Base-by-base conservation (phyloP, 1,139 yeast species). In the Suhomyces panamericanus region DNA sequence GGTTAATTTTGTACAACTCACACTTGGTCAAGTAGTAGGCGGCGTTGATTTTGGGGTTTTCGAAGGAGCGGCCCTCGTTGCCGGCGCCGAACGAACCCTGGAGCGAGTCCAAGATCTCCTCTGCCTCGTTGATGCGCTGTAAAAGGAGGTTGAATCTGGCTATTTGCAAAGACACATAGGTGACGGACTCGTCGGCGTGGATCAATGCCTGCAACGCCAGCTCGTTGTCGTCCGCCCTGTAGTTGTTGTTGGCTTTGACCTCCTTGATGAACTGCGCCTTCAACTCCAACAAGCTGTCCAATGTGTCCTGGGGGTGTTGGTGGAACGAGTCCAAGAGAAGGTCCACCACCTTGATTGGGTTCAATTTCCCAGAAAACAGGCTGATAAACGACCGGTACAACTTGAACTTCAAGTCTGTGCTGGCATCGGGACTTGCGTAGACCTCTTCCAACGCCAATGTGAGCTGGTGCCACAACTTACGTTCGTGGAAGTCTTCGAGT, bases 401-500 rank as follows among this genome's bases (percentile, higher is more conserved):
- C 54, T 83, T 80, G 55, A 83, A 65, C 39, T 66, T 69, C 17
- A 83, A 76, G 38, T 69, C 73, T 26, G 77, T 77, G 6, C 52
- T 38, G 15, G 48, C 55, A 4, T 49, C 55, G 11, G 43, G 41
- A 46, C 75, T 73, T 39, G 57, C 58, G 64, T 83, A 88, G 55
- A 87, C 78, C 49, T 77, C 78, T 41, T 78, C 78, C 49, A 93
- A 73, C 13, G 81, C 68, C 49, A 80, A 78, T 2, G 97, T 88
- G 60, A 93, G 78, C 69, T 88, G 96, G 60, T 74, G 80, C 83
- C 83, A 80, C 57, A 80, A 75, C 72, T 88, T 89, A 56, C 96
- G 78, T 62, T 91, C 97, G 69, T 89, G 87, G 51, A 75, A 75
- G 57, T 90, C 96, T 61, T 91, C 98, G 62, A 93, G 79, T 46